Evolutionary conservation across 2,329 filamentous ascomycete species (phyloP), one percentile per base, ranked within the genome.

Genomic region (Trichoderma semiorbis): DNA sequence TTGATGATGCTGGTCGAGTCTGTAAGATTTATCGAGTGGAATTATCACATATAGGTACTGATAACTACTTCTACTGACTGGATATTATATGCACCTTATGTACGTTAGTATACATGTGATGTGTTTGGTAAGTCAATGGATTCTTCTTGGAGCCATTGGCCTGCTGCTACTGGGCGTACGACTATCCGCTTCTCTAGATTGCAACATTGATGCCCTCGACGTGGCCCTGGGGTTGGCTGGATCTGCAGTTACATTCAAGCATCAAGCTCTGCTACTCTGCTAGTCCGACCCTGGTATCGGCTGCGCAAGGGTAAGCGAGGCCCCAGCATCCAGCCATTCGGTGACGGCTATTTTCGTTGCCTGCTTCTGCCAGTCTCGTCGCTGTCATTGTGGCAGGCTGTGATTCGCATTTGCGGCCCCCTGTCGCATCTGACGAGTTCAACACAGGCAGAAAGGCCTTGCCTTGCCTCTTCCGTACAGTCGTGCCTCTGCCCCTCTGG

Each of bases 261-360:
- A 21, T 47, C 43, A 47, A n/a, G 43, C 36, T 47, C 43, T 21
- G 8, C 43, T 21, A 50, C n/a, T 21, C 43, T 43, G 26, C 63
- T 65, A 65, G 30, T 26, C 63, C 47, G 21, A 32, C 28, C 47
- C 30, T 68, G 65, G 36, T 58, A 68, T 58, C 65, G 53, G 65
- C 65, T 18, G 64, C 34, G 26, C 64, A 67, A 21, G 65, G 65
- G 53, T 60, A 68, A 68, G 65, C 53, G 65, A 68, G 65, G n/a
- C 50, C 36, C 64, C 53, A 68, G 36, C 53, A 68, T n/a, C 65
- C 53, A 60, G 26, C 28, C 53, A 36, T 36, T 18, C 24, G 65
- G 39, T 39, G 36, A 68, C 50, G 30, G 28, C 57, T 53, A 28
- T 39, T 21, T 39, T 57, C 30, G 5, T 67, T 43, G 24, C n/a